Conservation (phyloP, 1,284 basidiomycete genomes). For the Malassezia nana region DNA sequence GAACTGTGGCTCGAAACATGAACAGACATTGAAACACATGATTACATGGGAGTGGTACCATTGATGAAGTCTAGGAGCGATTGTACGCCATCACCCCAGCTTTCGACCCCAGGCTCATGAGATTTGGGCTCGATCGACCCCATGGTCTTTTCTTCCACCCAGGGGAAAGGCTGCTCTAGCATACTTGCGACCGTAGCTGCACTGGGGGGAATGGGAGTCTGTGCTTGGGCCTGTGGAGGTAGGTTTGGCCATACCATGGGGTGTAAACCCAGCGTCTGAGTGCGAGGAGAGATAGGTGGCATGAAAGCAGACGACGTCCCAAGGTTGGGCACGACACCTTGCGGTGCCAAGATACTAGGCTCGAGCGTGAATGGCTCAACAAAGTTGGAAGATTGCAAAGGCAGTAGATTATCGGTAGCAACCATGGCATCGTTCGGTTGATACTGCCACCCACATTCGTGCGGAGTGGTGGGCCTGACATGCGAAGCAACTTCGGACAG, state of each 20-base stretch:
- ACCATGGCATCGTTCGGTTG: not conserved
- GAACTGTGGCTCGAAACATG: too few species aligned
- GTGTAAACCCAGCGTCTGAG: not conserved
- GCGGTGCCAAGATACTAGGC: not conserved
- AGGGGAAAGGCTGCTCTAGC: not conserved
- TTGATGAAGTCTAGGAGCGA: not conserved
- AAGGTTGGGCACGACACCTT: not conserved
- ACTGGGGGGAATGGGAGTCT: not conserved
- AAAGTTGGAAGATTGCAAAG: not conserved
- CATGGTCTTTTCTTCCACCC: not conserved
- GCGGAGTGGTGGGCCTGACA: not conserved
- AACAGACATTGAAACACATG: not conserved
- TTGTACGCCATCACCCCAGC: not conserved
- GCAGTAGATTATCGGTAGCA: not conserved
- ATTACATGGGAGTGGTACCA: not conserved
- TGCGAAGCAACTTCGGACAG: not conserved
- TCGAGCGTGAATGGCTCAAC: not conserved
- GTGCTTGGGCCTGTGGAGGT: not conserved
- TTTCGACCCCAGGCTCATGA: not conserved
- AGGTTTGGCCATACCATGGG: not conserved
- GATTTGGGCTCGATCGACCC: not conserved
- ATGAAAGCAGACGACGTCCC: not conserved
- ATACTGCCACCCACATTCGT: not conserved
- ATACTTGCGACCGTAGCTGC: not conserved
- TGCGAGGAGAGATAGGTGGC: not conserved